Evolutionary conservation across 31 red algal species (phyloP).

Genomic region (Odonthalia washingtoniensis): DNA sequence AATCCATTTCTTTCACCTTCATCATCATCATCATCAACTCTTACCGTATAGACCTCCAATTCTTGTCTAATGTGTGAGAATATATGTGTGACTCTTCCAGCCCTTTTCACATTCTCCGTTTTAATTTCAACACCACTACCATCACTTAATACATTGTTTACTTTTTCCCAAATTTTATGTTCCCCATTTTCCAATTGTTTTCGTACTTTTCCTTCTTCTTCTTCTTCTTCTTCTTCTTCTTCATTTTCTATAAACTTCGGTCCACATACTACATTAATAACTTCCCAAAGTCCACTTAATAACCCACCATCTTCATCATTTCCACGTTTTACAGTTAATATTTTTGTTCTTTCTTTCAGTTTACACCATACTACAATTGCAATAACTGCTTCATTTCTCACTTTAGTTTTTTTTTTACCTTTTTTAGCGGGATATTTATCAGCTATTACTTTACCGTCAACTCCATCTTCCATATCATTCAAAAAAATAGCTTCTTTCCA

Average conservation of each 20-base stretch:
- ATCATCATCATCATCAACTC: background rate
- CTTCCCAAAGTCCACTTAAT: conserved; percentile 90
- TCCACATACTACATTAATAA: conserved; percentile 61
- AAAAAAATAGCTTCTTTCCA: conserved; percentile 46
- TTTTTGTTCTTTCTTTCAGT: conserved; percentile 14
- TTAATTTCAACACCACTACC: background rate
- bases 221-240: background rate
- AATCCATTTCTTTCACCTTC: background rate
- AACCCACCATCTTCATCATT: conserved; percentile 50
- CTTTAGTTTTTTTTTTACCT: conserved; percentile 44
- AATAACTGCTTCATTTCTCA: conserved; percentile 57
- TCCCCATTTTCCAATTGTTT: background rate
- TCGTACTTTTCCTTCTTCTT: no score
- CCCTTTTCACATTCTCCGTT: conserved; percentile 11
- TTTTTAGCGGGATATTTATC: conserved; percentile 60
- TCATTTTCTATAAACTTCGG: conserved; percentile 16
- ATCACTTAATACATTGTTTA: conserved; percentile 17
- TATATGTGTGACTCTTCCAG: conserved; percentile 75
- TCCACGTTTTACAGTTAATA: conserved; percentile 63
- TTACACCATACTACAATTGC: conserved; percentile 57
- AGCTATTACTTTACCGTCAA: conserved; percentile 44
- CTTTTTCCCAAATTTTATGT: background rate
- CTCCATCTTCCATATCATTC: conserved; percentile 5
- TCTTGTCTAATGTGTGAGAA: conserved; percentile 96
- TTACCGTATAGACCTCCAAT: conserved; percentile 54